Base-by-base conservation (phyloP, 2,329 filamentous ascomycete genomes). In the Cladobotryum mycophilum region DNA sequence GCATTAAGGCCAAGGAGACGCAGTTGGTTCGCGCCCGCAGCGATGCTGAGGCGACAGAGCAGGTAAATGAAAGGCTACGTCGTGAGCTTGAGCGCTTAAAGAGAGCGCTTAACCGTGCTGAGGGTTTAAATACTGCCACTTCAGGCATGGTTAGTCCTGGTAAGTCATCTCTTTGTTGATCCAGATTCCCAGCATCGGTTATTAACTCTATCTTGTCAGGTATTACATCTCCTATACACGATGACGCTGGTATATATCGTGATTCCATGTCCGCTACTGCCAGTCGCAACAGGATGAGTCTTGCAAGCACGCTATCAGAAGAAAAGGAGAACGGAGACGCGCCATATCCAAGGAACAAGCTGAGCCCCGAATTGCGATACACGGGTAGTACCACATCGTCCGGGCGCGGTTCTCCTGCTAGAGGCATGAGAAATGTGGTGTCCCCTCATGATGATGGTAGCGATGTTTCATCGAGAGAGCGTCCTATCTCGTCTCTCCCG, bases 1-100 rank as follows among this genome's bases (percentile, higher is more conserved):
- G 90, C 60, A 95, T 99, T 72, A 97, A 97, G 68, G 93, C 93
- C 13, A 99, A 99, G 70, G 93, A 99, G 68, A 97, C 93, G 3
- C 93, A 99, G 62, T 79, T 99, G 5, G 92, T 97, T 9, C 85
- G 93, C 41, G 91, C 93, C 11, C 81, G 91, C 49, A 90, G 88
- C 57, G 93, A 99, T 62, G 88, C 86, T 33, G 92, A 97, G 66
- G 84, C 88, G 1, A 88, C 91, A 0, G 90, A 96, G 65, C 85
- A 90, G 61, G 86, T 84, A 52, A 90, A 93, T 47, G 88, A 93
- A 55, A 85, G 88, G 51, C 79, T 96, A 48, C 79, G 87, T 55
- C 83, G 91, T 48, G 93, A 99, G 70, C 85, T 96, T 43, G 93
- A 99, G 58, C 82, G 93, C 48, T 76, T 99, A 54, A 97, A 97